phyloP scores from a whole-genome alignment of 345 rosid species.

The Salix purpurea region DNA sequence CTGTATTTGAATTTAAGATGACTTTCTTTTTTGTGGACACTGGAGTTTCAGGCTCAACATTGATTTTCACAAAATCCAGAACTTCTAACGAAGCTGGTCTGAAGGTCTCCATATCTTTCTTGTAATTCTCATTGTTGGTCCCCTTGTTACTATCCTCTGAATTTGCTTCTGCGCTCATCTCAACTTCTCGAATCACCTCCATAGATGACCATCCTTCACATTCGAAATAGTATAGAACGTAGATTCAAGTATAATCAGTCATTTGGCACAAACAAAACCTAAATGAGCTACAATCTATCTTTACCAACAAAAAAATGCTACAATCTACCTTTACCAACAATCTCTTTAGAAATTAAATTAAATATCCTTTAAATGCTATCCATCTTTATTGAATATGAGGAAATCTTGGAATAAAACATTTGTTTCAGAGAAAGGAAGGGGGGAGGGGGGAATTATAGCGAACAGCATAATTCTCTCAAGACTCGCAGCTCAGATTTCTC shows the following conservation, averaged over 20 bases:
- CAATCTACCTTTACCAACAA: too few relatives aligned
- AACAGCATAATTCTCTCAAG: background rate
- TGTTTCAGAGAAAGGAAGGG: too few relatives aligned
- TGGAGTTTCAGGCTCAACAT: constrained; percentile 43
- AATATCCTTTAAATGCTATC: too few relatives aligned
- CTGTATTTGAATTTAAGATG: constrained; percentile 23
- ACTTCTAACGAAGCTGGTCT: constrained; percentile 40
- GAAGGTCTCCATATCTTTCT: background rate
- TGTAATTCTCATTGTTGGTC: background rate
- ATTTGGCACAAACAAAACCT: background rate
- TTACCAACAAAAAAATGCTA: too few relatives aligned
- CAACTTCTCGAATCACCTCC: constrained; percentile 36
- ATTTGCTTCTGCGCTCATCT: constrained; percentile 18
- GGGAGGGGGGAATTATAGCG: too few relatives aligned
- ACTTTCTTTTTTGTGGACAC: constrained; percentile 33
- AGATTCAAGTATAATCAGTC: background rate
- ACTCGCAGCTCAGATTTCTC: background rate
- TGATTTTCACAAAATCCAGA: constrained; percentile 43
- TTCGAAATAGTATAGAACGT: background rate
- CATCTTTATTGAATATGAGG: too few relatives aligned
- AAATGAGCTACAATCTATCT: too few relatives aligned
- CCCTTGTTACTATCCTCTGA: constrained; percentile 10
- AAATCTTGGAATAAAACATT: too few relatives aligned
- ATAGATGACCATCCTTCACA: constrained; percentile 17
- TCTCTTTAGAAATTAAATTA: too few relatives aligned